A percentile compares a stretch with the other conserved stretches of the same genome.
These are phyloP conservation scores for Salicornia ramosissima DNA, from an alignment of 148 eudicot genomes.

Conservation along the genomic window DNA sequence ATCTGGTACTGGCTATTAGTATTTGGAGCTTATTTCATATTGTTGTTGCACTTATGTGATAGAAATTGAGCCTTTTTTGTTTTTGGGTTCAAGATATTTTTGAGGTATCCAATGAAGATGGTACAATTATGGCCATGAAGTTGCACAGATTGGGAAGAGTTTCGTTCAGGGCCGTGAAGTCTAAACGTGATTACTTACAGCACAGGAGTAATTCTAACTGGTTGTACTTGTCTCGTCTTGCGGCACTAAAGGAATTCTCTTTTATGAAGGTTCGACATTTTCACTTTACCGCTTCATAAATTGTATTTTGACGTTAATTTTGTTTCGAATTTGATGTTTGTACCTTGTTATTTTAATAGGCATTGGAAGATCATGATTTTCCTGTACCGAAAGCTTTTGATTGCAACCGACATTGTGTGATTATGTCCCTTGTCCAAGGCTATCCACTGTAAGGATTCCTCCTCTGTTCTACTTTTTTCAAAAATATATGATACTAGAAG, in stretches of 20 bases:
- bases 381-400: slow-evolving; percentile 96
- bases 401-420: slow-evolving; percentile 91
- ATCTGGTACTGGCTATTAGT: slow-evolving; percentile 47
- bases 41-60: not conserved
- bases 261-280: slow-evolving; percentile 75
- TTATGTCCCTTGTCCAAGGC: slow-evolving; percentile 93
- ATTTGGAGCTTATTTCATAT: not conserved
- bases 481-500: not conserved
- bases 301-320: slow-evolving; percentile 7
- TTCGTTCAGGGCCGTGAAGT: slow-evolving; percentile 95
- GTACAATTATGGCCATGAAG: slow-evolving; percentile 86
- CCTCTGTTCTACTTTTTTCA: not conserved
- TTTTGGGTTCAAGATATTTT: slow-evolving; percentile 57
- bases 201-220: slow-evolving; percentile 83
- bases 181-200: slow-evolving; percentile 92
- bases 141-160: slow-evolving; percentile 87
- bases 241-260: slow-evolving; percentile 90
- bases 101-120: slow-evolving; percentile 92
- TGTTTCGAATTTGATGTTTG: slow-evolving; percentile 11
- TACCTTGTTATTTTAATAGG: slow-evolving; percentile 43
- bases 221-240: slow-evolving; percentile 91
- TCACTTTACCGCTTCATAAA: not conserved
- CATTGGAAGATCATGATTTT: slow-evolving; percentile 78
- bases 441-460: slow-evolving; percentile 78
- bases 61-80: not conserved